Percentiles rank a stretch among this genome's conserved stretches.
These are phyloP conservation scores for Lactarius trivialis DNA, from an alignment of 768 basidiomycete species.

Conservation along the genomic window DNA sequence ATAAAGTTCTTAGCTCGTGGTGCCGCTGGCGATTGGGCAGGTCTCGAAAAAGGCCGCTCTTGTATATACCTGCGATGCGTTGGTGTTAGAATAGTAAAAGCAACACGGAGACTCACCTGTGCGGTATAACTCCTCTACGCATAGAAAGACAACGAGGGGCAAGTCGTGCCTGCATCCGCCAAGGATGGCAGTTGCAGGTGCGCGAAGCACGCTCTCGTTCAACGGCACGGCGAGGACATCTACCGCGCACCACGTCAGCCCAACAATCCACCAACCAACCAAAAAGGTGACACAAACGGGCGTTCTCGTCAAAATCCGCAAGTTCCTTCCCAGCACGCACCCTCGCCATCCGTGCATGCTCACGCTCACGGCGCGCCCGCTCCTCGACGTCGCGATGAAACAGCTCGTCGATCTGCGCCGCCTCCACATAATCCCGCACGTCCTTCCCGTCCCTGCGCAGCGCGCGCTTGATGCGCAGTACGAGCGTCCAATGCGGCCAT, in stretches of 20 bases:
- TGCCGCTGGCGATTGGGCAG: constrained; percentile 38
- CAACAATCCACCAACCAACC: background rate
- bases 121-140: constrained; percentile 42
- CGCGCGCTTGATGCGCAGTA: constrained; percentile 16
- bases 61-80: constrained; percentile 35
- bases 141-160: constrained; percentile 36
- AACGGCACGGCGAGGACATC: constrained; percentile 36
- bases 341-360: constrained; percentile 8
- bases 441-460: constrained; percentile 15
- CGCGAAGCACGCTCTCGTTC: constrained; percentile 30
- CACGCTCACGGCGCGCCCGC: constrained; percentile 15
- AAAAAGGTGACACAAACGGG: background rate
- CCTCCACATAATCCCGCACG: constrained; percentile 19
- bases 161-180: constrained; percentile 36
- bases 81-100: background rate
- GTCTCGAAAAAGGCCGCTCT: constrained; percentile 38
- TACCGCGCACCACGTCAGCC: constrained; percentile 16
- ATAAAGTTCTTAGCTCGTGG: constrained; percentile 34
- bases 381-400: constrained; percentile 16
- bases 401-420: constrained; percentile 11
- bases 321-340: constrained; percentile 12
- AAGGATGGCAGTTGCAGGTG: constrained; percentile 31
- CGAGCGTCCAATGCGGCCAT: constrained; percentile 15
- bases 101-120: constrained; percentile 29
- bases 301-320: background rate